Evolutionary conservation across 1,284 basidiomycete genomes (phyloP).

Genomic region (Anthracocystis panici-leucophaei): DNA sequence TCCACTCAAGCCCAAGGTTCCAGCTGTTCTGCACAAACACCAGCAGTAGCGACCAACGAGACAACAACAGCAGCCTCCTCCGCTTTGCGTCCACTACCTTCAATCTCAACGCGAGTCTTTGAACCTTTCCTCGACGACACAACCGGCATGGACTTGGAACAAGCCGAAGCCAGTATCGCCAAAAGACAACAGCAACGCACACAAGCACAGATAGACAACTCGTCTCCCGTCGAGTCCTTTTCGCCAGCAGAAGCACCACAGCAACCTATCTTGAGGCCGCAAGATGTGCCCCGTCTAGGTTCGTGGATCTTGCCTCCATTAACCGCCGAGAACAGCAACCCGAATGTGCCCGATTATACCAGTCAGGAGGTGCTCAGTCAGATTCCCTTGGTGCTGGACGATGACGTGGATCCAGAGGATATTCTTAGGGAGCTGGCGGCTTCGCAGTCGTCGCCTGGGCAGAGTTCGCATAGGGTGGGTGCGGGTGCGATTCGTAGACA

Average conservation of each 20-base stretch:
- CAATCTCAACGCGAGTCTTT: slow-evolving; percentile 30
- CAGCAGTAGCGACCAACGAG: not conserved
- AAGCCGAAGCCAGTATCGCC: slow-evolving; percentile 14
- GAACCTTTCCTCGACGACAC: slow-evolving; percentile 44
- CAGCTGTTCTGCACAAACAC: not conserved
- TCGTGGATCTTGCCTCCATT: slow-evolving; percentile 33
- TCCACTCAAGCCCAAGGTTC: slow-evolving; percentile 16
- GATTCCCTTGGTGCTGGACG: slow-evolving; percentile 15
- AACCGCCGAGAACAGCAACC: slow-evolving; percentile 39
- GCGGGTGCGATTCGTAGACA: not conserved
- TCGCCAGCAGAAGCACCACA: slow-evolving; percentile 10
- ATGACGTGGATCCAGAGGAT: slow-evolving; percentile 1
- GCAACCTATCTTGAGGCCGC: slow-evolving; percentile 2
- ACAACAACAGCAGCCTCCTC: not conserved
- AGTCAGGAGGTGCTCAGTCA: slow-evolving; percentile 38
- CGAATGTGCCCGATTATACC: slow-evolving; percentile 15
- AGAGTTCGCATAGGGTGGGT: not conserved
- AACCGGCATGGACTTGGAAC: slow-evolving; percentile 36
- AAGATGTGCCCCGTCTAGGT: slow-evolving; percentile 38
- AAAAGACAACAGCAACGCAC: not conserved
- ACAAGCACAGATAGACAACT: not conserved
- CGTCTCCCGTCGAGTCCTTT: slow-evolving; percentile 44
- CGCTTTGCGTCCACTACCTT: slow-evolving; percentile 22
- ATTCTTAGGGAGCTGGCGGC: not conserved
- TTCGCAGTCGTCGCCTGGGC: slow-evolving; percentile 13